Conservation (phyloP, 768 basidiomycete genomes). For the Lyophyllum atratum region DNA sequence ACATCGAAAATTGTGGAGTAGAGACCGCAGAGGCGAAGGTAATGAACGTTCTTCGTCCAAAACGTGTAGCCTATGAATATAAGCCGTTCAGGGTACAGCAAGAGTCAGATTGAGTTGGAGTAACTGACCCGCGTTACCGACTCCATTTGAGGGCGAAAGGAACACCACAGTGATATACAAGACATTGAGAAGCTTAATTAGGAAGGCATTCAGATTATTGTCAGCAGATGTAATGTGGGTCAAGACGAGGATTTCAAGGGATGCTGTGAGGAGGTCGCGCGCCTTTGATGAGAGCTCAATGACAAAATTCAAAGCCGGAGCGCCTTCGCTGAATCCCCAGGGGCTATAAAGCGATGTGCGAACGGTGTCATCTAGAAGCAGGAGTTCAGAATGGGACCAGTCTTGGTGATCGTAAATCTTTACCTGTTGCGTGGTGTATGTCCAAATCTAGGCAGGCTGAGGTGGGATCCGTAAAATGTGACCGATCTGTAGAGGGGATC, state of each 20-base stretch:
- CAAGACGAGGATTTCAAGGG: conserved; percentile 27
- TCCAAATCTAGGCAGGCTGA: conserved; percentile 29
- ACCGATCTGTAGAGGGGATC: not conserved
- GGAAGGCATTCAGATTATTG: conserved; percentile 21
- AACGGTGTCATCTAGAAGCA: not conserved
- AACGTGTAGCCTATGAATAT: conserved; percentile 40
- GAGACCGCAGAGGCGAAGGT: conserved; percentile 36
- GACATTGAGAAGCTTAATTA: conserved; percentile 26
- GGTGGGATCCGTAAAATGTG: not conserved
- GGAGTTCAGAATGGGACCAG: not conserved
- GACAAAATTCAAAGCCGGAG: conserved; percentile 38
- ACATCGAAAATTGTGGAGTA: conserved; percentile 39
- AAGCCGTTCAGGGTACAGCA: not conserved
- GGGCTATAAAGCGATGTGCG: not conserved
- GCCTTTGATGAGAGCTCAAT: conserved; percentile 22
- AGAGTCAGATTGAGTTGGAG: not conserved
- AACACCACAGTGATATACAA: conserved; percentile 31
- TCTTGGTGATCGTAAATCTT: not conserved
- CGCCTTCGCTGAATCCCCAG: conserved; percentile 30
- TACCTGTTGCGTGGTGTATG: conserved; percentile 18
- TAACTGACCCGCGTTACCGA: conserved; percentile 36
- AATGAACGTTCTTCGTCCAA: conserved; percentile 37
- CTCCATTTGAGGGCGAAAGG: conserved; percentile 35
- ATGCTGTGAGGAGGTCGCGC: conserved; percentile 23
- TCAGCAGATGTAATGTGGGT: conserved; percentile 20